phyloP scores from a whole-genome alignment of 805 yeast species.

The Candida boidinii region DNA sequence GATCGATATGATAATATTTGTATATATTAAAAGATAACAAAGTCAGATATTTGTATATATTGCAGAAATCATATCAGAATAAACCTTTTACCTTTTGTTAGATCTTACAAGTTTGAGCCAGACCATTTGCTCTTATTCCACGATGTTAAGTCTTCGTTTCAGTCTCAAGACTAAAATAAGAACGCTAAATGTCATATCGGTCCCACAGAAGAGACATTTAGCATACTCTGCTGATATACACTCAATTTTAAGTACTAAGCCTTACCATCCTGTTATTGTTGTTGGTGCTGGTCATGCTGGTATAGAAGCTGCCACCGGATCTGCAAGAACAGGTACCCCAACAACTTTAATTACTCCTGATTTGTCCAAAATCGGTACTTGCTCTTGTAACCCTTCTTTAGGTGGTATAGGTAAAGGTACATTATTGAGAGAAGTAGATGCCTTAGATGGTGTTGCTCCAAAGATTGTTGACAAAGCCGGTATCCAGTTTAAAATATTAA shows the following conservation, averaged over 20 bases:
- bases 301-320: conserved; percentile 91
- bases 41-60: no score
- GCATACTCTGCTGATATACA: conserved; percentile 28
- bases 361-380: conserved; percentile 72
- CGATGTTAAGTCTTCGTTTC: no score
- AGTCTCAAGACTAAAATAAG: no score
- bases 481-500: conserved; percentile 80
- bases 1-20: no score
- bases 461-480: conserved; percentile 89
- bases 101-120: no score
- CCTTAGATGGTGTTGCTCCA: conserved; percentile 87
- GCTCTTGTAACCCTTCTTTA: conserved; percentile 95
- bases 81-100: no score
- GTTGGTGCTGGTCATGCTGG: conserved; percentile 99
- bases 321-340: conserved; percentile 73
- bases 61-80: no score
- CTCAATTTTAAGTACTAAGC: conserved; percentile 20
- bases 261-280: conserved; percentile 61
- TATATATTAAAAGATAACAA: no score
- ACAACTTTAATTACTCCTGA: conserved; percentile 76
- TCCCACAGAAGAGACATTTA: conserved; percentile 12
- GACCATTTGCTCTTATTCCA: no score
- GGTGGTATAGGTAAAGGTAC: conserved; percentile 99
- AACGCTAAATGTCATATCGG: no score
- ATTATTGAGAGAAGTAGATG: conserved; percentile 85